Base-by-base conservation (phyloP, 352 stramenopile genomes). In the Globisporangium irregulare region DNA sequence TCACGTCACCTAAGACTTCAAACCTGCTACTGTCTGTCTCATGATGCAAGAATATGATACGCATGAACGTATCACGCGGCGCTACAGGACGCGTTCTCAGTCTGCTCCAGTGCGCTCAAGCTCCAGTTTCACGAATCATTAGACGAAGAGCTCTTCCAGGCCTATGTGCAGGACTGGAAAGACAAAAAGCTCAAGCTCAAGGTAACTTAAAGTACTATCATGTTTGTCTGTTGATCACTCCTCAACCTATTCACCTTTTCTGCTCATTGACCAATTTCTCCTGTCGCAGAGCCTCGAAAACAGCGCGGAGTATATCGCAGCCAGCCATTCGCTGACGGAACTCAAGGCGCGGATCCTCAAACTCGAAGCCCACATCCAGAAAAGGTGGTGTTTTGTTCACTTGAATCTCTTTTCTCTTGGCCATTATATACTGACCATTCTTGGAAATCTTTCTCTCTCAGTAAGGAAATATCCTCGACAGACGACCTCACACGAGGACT, bases 141-240 rank as follows among this genome's bases (percentile, higher is more conserved):
- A 22, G 82, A 91, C 38, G 72, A 84, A 50, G 80, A 91, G 50
- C 62, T 91, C 12, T 89, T 91, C 55, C 68, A 75, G 24, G 82
- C 80, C 7, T 87, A 91, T 54, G 59, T 84, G 7, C 54, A 75
- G 15, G 82, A 91, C 57, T 88, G 75, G 80, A 75, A 55, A 8
- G 53, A 68, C 48, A 81, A 81, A 58, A 57, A 62, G 14, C 58
- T 66, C 3, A 50, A 59, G 18, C 34, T 81, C 27, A 62, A 79
- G 76, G 79, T 84, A 41, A 41, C 14, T 22, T 4, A 3, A 41
- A 41, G 9, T 10, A 41, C 6, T 20, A 14, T 18, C 27, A 12
- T 2, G 6, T 29, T 34, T 29, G 3, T 1, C 1, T 32, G 29
- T 32, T 32, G 29, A 4, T 32, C 29, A 32, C 29, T 32, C 29